Evolutionary conservation across 768 basidiomycete genomes (phyloP), one percentile per base, ranked within the genome.

Genomic region (Xerocomellus intermedius): DNA sequence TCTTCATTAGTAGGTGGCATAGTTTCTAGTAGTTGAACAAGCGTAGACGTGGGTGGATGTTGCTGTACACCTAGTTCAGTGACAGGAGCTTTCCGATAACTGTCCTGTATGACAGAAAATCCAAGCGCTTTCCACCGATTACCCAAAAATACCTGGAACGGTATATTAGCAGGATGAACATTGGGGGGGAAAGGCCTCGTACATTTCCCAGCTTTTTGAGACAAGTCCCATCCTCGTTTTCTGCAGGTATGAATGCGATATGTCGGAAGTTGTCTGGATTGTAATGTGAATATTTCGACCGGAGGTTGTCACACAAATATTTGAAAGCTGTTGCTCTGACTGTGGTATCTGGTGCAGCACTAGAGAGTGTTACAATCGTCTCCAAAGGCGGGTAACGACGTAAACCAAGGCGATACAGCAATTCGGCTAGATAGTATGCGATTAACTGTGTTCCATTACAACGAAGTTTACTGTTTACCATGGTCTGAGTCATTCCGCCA

Each of bases 41-140:
- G 69, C 48, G 76, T 72, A 1, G 75, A 64, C 2, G 83, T 74
- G 0, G 86, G 77, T 3, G 92, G 93, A 64, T 90, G 81, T 52
- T 82, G 79, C 39, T 71, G 73, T 5, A 95, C 75, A 55, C 85
- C 82, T 26, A 94, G 72, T 59, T 89, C 91, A n/a, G 1, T 33
- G 60, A 26, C 26, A 1, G 79, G 79, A 48, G 86, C 81, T 5
- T 71, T 5, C 16, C 73, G 76, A 48, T 84, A 65, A 24, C 60
- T 67, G 4, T 80, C 76, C 38, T 84, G 78, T 2, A 89, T 75
- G 17, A 88, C 77, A 16, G 80, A 65, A 68, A 94, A 94, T 2
- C 91, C 91, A 24, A 96, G 74, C 0, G 76, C 68, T 0, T 83
- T 78, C 78, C 87, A 79, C 32, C 28, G 42, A 17, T 8, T 28